Evolutionary conservation across 176 grass and related monocot genomes (phyloP).

Genomic region (Triticum urartu): DNA sequence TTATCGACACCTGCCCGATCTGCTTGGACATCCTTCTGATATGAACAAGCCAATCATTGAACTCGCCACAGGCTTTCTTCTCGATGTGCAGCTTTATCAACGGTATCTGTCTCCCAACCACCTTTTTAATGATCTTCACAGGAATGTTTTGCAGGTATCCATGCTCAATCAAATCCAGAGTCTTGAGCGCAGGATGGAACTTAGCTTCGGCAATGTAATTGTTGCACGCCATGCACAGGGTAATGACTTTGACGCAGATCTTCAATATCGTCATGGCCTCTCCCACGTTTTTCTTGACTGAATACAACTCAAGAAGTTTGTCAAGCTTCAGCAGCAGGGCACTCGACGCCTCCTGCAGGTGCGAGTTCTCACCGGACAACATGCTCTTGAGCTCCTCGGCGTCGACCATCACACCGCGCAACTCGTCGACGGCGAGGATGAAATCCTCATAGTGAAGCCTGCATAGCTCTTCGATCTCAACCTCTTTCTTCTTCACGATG

Average conservation of each 20-base stretch:
- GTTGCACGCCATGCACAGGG: conserved; percentile 69
- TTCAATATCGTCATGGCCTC: conserved; percentile 75
- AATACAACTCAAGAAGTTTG: conserved; percentile 60
- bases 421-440: conserved; percentile 83
- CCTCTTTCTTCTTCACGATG: conserved; percentile 86
- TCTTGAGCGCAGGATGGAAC: conserved; percentile 84
- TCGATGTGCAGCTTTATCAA: conserved; percentile 81
- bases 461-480: conserved; percentile 91
- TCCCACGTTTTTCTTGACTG: conserved; percentile 65
- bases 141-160: conserved; percentile 66
- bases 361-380: conserved; percentile 49
- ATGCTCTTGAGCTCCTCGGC: conserved; percentile 76
- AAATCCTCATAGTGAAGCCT: conserved; percentile 90
- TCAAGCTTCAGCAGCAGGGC: conserved; percentile 48
- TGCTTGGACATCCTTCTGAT: conserved; percentile 69
- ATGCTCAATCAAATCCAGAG: conserved; percentile 64
- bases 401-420: conserved; percentile 78
- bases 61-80: conserved; percentile 75
- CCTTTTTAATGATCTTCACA: conserved; percentile 54
- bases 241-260: conserved; percentile 62
- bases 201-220: conserved; percentile 51
- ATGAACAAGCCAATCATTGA: conserved; percentile 91
- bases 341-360: conserved; percentile 47
- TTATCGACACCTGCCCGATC: conserved; percentile 80
- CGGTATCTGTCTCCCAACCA: conserved; percentile 69